Percentiles rank a stretch among this genome's conserved stretches.
These are phyloP conservation scores for Fusarium coicis DNA, from an alignment of 2,329 filamentous ascomycete genomes.

Conservation along the genomic window DNA sequence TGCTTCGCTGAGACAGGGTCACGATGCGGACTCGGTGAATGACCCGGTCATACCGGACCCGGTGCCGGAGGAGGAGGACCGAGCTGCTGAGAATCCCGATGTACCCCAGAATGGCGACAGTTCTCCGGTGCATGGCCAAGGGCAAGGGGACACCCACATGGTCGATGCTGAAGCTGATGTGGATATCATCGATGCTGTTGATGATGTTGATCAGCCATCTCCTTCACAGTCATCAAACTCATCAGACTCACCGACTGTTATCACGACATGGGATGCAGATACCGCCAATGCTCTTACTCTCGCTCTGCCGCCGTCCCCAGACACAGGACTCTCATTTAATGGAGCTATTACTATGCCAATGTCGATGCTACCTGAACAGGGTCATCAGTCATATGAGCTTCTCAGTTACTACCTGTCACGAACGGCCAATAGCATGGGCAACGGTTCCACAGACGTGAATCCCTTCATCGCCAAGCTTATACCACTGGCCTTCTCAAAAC, in stretches of 20 bases:
- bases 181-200: slow-evolving; percentile 23
- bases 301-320: slow-evolving; percentile 9
- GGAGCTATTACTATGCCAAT: slow-evolving; percentile 43
- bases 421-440: slow-evolving; percentile 59
- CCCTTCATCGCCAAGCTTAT: slow-evolving; percentile 59
- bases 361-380: slow-evolving; percentile 45
- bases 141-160: slow-evolving; percentile 42
- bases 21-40: slow-evolving; percentile 22
- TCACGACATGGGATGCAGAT: slow-evolving; percentile 28
- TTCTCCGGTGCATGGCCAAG: slow-evolving; percentile 24
- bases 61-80: slow-evolving; percentile 18
- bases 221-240: slow-evolving; percentile 37
- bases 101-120: slow-evolving; percentile 23
- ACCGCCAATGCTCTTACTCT: slow-evolving; percentile 38
- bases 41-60: slow-evolving; percentile 25
- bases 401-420: slow-evolving; percentile 58
- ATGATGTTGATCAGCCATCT: slow-evolving; percentile 32
- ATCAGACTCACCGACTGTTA: slow-evolving; percentile 21
- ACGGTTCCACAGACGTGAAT: slow-evolving; percentile 58
- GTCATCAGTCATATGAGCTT: slow-evolving; percentile 55
- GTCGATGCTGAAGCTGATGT: slow-evolving; percentile 36
- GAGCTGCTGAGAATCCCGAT: slow-evolving; percentile 12
- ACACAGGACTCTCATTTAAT: slow-evolving; percentile 15
- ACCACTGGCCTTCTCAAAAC: slow-evolving; percentile 57
- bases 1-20: slow-evolving; percentile 13